A percentile compares a stretch with the other conserved stretches of the same genome.
Evolutionary conservation across 2,329 filamentous ascomycete species (phyloP).

Genomic region (Hortaea werneckii): DNA sequence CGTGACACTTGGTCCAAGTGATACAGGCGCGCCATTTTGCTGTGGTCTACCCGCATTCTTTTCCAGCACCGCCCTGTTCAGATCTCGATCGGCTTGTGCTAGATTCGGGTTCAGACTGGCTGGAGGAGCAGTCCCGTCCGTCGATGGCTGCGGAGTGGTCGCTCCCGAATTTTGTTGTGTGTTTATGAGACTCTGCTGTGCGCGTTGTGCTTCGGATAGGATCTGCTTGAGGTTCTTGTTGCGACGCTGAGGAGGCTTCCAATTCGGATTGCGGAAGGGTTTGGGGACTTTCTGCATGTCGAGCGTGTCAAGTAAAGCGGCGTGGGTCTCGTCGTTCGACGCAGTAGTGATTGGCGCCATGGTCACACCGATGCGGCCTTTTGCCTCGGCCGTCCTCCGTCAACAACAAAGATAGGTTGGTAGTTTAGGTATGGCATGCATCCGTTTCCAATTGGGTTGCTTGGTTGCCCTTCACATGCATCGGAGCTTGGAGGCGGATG

Average conservation of each 20-base stretch:
- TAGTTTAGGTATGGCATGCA: not conserved
- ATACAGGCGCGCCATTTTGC: conserved; percentile 21
- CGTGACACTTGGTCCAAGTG: conserved; percentile 55
- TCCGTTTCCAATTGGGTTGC: not conserved
- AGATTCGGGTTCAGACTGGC: conserved; percentile 68
- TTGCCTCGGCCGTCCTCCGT: too few relatives aligned
- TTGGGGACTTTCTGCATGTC: conserved; percentile 82
- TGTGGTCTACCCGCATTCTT: conserved; percentile 48
- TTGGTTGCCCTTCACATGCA: too few relatives aligned
- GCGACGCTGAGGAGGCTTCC: conserved; percentile 87
- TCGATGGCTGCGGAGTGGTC: conserved; percentile 47
- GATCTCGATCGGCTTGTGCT: conserved; percentile 75
- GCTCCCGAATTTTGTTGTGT: conserved; percentile 68
- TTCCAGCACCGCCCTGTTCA: conserved; percentile 81
- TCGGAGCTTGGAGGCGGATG: not conserved
- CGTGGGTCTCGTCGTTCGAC: conserved; percentile 69
- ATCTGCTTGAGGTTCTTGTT: conserved; percentile 99
- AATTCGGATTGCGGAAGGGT: conserved; percentile 79
- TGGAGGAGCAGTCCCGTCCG: conserved; percentile 27
- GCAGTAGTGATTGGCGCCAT: conserved; percentile 56
- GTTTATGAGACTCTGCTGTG: conserved; percentile 78
- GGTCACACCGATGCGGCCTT: not conserved
- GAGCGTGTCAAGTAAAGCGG: conserved; percentile 76
- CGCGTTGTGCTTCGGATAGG: conserved; percentile 74
- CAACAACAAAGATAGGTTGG: too few relatives aligned